phyloP scores from a whole-genome alignment of 2,329 filamentous ascomycete species.

The Fusarium sp. region DNA sequence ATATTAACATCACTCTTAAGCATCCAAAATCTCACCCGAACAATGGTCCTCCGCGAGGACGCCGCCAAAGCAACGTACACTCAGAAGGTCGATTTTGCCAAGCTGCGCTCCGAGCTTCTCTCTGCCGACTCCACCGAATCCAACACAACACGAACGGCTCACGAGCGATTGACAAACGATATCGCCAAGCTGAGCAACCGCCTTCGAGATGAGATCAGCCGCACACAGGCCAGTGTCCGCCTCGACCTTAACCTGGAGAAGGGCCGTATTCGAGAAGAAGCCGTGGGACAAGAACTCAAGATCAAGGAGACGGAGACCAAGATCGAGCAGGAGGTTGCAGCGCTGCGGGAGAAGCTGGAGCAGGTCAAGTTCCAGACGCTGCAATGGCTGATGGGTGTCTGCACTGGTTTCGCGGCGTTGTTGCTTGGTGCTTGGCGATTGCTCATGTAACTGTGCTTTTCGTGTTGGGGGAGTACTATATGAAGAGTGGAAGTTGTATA shows the following conservation, averaged over 20 bases:
- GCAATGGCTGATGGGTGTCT: slow-evolving; percentile 96
- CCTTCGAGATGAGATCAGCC: slow-evolving; percentile 90
- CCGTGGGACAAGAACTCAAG: slow-evolving; percentile 95
- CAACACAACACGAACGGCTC: slow-evolving; percentile 85
- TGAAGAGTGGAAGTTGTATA: neutral
- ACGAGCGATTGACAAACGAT: slow-evolving; percentile 94
- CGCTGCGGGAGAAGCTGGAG: slow-evolving; percentile 89
- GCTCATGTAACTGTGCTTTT: slow-evolving; percentile 64
- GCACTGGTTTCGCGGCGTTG: slow-evolving; percentile 74
- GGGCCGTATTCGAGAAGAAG: slow-evolving; percentile 94
- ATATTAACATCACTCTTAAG: slow-evolving; percentile 54
- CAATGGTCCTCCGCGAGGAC: slow-evolving; percentile 97
- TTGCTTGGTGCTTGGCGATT: slow-evolving; percentile 76
- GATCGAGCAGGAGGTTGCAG: slow-evolving; percentile 97
- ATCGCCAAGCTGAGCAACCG: slow-evolving; percentile 92
- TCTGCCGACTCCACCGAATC: slow-evolving; percentile 92
- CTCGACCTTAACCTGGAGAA: slow-evolving; percentile 97
- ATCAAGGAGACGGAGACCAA: slow-evolving; percentile 99
- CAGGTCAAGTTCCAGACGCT: slow-evolving; percentile 97
- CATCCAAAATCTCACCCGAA: slow-evolving; percentile 96
- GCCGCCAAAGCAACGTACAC: slow-evolving; percentile 82
- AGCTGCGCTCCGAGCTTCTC: slow-evolving; percentile 92
- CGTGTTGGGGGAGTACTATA: neutral
- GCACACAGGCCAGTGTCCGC: slow-evolving; percentile 92
- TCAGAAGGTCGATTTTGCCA: slow-evolving; percentile 97